A percentile compares a stretch with the other conserved stretches of the same genome.
These are phyloP conservation scores for Ambrosiella beaveri DNA, from an alignment of 2,329 filamentous ascomycete genomes.

Conservation along the genomic window DNA sequence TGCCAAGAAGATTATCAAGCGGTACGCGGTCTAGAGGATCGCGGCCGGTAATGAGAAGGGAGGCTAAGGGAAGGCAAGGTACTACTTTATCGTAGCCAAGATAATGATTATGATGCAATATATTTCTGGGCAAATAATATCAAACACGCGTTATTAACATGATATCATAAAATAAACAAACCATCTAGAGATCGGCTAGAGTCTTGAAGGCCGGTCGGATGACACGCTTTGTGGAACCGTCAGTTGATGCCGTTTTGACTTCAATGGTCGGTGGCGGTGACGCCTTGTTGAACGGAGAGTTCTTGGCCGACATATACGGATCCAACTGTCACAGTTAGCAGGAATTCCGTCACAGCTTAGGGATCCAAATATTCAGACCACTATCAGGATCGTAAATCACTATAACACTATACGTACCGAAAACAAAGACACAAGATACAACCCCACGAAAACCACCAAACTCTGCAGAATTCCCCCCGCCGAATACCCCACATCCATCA, in stretches of 20 bases:
- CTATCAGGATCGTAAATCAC: not conserved
- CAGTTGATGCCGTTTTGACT: slow-evolving; percentile 13
- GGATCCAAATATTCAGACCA: not conserved
- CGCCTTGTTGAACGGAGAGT: slow-evolving; percentile 40
- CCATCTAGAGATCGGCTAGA: slow-evolving; percentile 32
- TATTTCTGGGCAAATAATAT: not conserved
- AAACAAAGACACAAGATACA: slow-evolving; percentile 46
- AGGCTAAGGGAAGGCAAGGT: not conserved
- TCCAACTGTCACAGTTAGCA: slow-evolving; percentile 31
- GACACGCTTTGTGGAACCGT: slow-evolving; percentile 17
- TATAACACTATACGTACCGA: slow-evolving; percentile 27
- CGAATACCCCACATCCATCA: slow-evolving; percentile 22
- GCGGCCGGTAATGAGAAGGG: not conserved
- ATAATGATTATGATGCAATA: not conserved
- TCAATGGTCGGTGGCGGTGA: slow-evolving; percentile 19
- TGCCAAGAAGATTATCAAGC: slow-evolving; percentile 43
- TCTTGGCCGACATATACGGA: slow-evolving; percentile 42
- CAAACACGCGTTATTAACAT: not conserved
- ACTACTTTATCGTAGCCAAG: not conserved
- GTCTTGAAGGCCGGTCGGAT: slow-evolving; percentile 31
- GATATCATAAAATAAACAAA: not conserved
- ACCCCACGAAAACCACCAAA: slow-evolving; percentile 35
- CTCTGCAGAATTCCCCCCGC: slow-evolving; percentile 24
- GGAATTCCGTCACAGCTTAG: not conserved
- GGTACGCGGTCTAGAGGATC: slow-evolving; percentile 25